Evolutionary conservation across 768 basidiomycete genomes (phyloP), one percentile per base, ranked within the genome.

Genomic region (Coprinellus aureogranulatus): DNA sequence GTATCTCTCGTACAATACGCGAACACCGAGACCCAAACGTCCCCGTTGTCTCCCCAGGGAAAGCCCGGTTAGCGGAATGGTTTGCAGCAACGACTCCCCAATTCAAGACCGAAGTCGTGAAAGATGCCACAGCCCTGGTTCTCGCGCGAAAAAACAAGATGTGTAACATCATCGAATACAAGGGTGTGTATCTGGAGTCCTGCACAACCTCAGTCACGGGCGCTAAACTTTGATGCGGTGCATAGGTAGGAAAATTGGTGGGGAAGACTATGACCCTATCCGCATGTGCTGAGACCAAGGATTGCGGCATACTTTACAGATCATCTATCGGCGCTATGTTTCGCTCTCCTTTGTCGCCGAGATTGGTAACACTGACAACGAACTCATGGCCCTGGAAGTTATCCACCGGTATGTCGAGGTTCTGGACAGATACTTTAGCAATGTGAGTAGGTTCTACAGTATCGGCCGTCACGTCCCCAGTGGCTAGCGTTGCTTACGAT

Each of bases 151-250:
- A 90, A 58, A 91, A 90, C 50, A 81, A 89, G 55, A 95, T 94
- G 92, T 97, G 94, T 69, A 98, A 98, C 73, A 89, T 98, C 66
- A 73, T 98, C 40, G 96, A 98, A 70, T 97, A 97, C 78, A 97
- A 95, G 77, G 95, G 95, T 89, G 58, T 61, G 82, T 61, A 26
- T 14, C n/a, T n/a, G n/a, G n/a, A n/a, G n/a, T n/a, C n/a, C n/a
- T n/a, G n/a, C n/a, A n/a, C n/a, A n/a, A n/a, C n/a, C n/a, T n/a
- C n/a, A n/a, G n/a, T n/a, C n/a, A 34, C 34, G 34, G 34, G 34
- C 34, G 34, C 34, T 34, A 34, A 34, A 34, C 34, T 6, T 34
- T 34, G 44, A 45, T 20, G 44, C 22, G 44, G 44, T 20, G 2
- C 44, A 11, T 2, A 20, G 10, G n/a, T 25, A 45, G 44, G n/a